A percentile compares a stretch with the other conserved stretches of the same genome.
phyloP scores from a whole-genome alignment of 352 stramenopile genomes.

The Pythium vanterpoolii region DNA sequence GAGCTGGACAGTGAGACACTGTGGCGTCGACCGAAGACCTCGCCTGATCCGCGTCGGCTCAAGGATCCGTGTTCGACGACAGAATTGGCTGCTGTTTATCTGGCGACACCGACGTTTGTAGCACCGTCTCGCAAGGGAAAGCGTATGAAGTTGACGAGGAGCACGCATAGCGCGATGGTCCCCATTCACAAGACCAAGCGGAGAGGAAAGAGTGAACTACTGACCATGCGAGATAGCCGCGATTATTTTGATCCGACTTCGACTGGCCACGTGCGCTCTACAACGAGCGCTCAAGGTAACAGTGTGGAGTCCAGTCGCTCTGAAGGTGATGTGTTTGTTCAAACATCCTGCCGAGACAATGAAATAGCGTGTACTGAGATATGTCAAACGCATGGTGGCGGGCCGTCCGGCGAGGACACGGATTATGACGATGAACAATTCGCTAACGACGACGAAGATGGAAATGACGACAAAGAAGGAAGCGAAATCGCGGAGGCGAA shows the following conservation, averaged over 20 bases:
- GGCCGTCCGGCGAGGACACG: not conserved
- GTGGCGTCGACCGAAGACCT: slow-evolving; percentile 6
- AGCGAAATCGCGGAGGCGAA: not conserved
- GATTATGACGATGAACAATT: not conserved
- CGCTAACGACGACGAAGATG: not conserved
- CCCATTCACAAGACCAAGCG: not conserved
- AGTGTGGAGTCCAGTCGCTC: not conserved
- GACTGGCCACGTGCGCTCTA: not conserved
- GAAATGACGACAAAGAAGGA: not conserved
- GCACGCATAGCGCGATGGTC: slow-evolving; percentile 3
- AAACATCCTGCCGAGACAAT: not conserved
- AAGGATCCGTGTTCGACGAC: slow-evolving; percentile 14
- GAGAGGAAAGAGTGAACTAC: not conserved
- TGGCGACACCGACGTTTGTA: slow-evolving; percentile 33
- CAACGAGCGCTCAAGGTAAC: not conserved
- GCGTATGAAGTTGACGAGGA: slow-evolving; percentile 21
- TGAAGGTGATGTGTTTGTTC: not conserved
- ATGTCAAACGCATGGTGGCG: not conserved
- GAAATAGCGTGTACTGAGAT: not conserved
- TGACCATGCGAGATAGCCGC: not conserved
- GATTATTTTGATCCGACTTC: not conserved
- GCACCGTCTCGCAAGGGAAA: slow-evolving; percentile 45
- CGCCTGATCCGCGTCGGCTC: not conserved
- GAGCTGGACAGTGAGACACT: not conserved
- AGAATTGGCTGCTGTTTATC: slow-evolving; percentile 29